Evolutionary conservation across 2,329 filamentous ascomycete genomes (phyloP).

Genomic region (Penicillium sp.): DNA sequence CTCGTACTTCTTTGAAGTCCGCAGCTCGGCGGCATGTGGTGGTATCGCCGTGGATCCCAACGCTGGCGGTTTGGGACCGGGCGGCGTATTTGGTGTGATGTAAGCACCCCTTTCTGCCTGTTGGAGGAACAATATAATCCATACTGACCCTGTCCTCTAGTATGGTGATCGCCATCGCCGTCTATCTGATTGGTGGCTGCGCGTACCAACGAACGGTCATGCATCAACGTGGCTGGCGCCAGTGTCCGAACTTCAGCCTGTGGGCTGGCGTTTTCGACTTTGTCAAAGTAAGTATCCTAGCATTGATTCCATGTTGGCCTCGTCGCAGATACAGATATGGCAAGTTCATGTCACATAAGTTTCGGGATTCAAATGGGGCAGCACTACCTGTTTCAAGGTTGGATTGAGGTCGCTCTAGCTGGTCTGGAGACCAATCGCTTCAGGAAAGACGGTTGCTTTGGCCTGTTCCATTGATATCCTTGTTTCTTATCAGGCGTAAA

Average conservation of each 20-base stretch:
- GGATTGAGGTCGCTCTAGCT: constrained; percentile 35
- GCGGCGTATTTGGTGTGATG: constrained; percentile 84
- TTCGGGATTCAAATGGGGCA: constrained; percentile 21
- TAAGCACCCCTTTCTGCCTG: constrained; percentile 45
- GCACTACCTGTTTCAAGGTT: constrained; percentile 33
- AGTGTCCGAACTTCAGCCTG: constrained; percentile 88
- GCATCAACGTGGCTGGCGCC: constrained; percentile 91
- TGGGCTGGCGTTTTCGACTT: constrained; percentile 88
- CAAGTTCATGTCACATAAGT: constrained; percentile 19
- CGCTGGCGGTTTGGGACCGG: constrained; percentile 61
- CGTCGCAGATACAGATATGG: constrained; percentile 27
- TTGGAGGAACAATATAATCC: background rate
- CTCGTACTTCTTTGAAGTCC: constrained; percentile 92
- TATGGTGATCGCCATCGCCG: constrained; percentile 69
- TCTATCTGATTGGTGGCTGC: constrained; percentile 87
- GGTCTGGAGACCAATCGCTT: constrained; percentile 19
- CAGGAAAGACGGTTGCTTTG: background rate
- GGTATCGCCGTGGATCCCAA: constrained; percentile 59
- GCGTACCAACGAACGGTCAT: constrained; percentile 94
- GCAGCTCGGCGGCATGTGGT: constrained; percentile 79
- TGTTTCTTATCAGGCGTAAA: background rate
- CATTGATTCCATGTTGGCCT: constrained; percentile 39
- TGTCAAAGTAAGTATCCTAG: constrained; percentile 64
- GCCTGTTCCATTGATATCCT: constrained; percentile 3
- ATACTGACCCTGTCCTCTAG: constrained; percentile 30